Conservation (phyloP, 2,329 filamentous ascomycete genomes). For the Pezizomycotina sp. region DNA sequence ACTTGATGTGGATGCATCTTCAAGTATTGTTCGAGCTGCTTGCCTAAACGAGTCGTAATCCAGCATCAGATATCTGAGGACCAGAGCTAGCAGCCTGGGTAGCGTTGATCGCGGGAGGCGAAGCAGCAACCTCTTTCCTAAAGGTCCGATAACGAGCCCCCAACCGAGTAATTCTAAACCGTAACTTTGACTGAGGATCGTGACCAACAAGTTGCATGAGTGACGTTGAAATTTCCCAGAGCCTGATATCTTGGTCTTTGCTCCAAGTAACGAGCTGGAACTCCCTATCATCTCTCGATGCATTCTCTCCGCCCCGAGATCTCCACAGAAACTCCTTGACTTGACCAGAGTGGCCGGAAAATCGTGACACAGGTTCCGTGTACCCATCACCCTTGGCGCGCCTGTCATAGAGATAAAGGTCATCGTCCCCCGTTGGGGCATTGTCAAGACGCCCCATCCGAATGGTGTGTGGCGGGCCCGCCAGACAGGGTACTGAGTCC, state of each 20-base stretch:
- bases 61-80: too few relatives aligned
- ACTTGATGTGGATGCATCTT: too few relatives aligned
- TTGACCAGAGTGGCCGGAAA: conserved; percentile 47
- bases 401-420: conserved; percentile 68
- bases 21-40: too few relatives aligned
- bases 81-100: conserved; percentile 42
- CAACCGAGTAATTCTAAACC: conserved; percentile 48
- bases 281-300: conserved; percentile 62
- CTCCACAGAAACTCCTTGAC: conserved; percentile 90
- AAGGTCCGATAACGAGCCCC: conserved; percentile 77
- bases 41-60: too few relatives aligned
- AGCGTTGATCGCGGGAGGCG: conserved; percentile 41
- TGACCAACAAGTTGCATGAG: conserved; percentile 25
- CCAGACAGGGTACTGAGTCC: conserved; percentile 76
- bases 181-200: conserved; percentile 23
- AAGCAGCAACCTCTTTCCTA: conserved; percentile 46
- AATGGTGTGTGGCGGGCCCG: conserved; percentile 83
- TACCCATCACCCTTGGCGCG: conserved; percentile 32
- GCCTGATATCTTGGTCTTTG: conserved; percentile 62
- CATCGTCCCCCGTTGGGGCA: conserved; percentile 77
- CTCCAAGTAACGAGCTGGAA: conserved; percentile 92
- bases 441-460: conserved; percentile 66
- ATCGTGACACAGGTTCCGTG: conserved; percentile 39
- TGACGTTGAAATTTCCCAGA: conserved; percentile 41
- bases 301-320: conserved; percentile 48